phyloP scores from a whole-genome alignment of 2,329 filamentous ascomycete genomes.

The Claviceps digitariae region DNA sequence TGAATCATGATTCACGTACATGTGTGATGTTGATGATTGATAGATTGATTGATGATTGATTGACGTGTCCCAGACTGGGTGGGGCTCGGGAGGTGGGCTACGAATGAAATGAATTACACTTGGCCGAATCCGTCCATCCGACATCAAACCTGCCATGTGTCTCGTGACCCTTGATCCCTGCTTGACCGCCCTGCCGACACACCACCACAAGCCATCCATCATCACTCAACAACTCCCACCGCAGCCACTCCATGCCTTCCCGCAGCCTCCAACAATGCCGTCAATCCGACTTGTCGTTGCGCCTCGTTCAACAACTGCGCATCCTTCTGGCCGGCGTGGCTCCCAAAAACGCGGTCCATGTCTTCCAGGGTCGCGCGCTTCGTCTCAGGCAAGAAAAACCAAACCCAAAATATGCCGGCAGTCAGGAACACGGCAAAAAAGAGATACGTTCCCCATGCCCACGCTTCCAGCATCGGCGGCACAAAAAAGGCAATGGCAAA shows the following conservation, averaged over 20 bases:
- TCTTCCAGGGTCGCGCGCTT: slow-evolving; percentile 39
- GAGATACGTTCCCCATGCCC: slow-evolving; percentile 38
- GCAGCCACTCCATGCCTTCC: too few relatives aligned
- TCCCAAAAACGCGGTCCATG: slow-evolving; percentile 38
- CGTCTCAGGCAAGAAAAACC: slow-evolving; percentile 39
- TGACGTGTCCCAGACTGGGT: too few relatives aligned
- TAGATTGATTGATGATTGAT: too few relatives aligned
- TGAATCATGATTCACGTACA: too few relatives aligned
- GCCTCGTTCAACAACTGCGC: slow-evolving; percentile 12
- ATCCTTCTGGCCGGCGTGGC: slow-evolving; percentile 19
- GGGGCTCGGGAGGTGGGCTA: too few relatives aligned
- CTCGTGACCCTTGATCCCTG: too few relatives aligned
- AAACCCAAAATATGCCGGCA: slow-evolving; percentile 33
- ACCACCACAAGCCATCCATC: too few relatives aligned
- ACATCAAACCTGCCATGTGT: too few relatives aligned
- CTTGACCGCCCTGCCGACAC: too few relatives aligned
- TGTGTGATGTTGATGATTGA: too few relatives aligned
- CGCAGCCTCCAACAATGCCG: not conserved
- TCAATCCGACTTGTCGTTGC: slow-evolving; percentile 13
- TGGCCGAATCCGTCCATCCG: not conserved
- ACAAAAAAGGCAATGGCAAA: slow-evolving; percentile 33
- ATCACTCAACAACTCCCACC: too few relatives aligned
- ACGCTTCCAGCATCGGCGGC: slow-evolving; percentile 23
- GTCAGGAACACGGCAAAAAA: slow-evolving; percentile 41
- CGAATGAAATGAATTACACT: not conserved